Percentiles rank a stretch among this genome's conserved stretches.
Conservation (phyloP, 1,139 yeast genomes). For the Geotrichum cucujoidarum region DNA sequence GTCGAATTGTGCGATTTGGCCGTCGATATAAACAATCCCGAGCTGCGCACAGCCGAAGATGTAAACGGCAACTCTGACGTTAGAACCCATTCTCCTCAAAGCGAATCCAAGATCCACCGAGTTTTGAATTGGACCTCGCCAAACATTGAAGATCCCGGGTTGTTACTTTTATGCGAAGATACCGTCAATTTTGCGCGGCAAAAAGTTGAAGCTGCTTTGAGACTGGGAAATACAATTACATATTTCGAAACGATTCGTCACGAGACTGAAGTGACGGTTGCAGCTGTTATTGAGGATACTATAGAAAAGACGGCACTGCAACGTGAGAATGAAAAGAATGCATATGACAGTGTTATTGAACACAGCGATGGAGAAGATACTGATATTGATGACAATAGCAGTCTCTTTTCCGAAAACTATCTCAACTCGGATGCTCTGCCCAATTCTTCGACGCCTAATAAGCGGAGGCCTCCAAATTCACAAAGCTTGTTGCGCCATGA, state of each 20-base stretch:
- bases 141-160: constrained; percentile 56
- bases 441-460: background rate
- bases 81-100: constrained; percentile 54
- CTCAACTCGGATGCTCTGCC: constrained; percentile 24
- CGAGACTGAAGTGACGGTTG: constrained; percentile 73
- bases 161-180: constrained; percentile 59
- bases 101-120: constrained; percentile 58
- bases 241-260: constrained; percentile 75
- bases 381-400: constrained; percentile 16
- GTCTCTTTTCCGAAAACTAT: constrained; percentile 27
- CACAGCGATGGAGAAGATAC: constrained; percentile 16
- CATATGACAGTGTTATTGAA: constrained; percentile 16
- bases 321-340: constrained; percentile 23
- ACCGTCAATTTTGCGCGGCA: constrained; percentile 57
- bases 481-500: background rate
- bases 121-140: constrained; percentile 54
- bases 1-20: constrained; percentile 75
- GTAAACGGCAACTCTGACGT: constrained; percentile 14
- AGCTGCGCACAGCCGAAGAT: constrained; percentile 21
- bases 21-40: constrained; percentile 58
- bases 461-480: background rate
- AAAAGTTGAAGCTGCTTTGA: constrained; percentile 67
- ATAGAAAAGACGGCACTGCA: constrained; percentile 48
- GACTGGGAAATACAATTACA: constrained; percentile 71
- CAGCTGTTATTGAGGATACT: constrained; percentile 61